Evolutionary conservation across 148 eudicot genomes (phyloP).

Genomic region (Vaccinium vitisidaea): DNA sequence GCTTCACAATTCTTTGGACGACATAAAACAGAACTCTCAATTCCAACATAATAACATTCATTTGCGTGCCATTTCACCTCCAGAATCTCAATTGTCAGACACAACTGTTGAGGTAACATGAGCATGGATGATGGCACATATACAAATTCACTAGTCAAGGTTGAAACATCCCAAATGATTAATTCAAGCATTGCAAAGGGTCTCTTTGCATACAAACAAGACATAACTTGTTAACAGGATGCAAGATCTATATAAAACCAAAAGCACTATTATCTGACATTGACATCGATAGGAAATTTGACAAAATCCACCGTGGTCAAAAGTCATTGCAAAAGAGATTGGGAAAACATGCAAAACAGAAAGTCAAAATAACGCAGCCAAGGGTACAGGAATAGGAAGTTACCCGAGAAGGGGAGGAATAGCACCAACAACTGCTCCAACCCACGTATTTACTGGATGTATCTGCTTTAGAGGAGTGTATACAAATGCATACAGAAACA

Average conservation of each 20-base stretch:
- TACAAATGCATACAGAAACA: slow-evolving; percentile 78
- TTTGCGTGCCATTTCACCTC: background rate
- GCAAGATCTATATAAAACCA: background rate
- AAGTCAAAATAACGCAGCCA: background rate
- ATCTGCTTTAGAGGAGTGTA: slow-evolving; percentile 97
- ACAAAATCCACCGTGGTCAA: background rate
- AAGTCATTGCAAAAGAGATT: background rate
- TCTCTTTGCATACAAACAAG: background rate
- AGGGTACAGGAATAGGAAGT: slow-evolving; percentile 14
- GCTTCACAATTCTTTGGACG: background rate
- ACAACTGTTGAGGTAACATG: background rate
- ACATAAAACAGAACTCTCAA: background rate
- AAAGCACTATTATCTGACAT: background rate
- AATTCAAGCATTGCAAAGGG: background rate
- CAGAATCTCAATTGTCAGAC: background rate
- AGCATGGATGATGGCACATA: background rate
- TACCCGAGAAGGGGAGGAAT: slow-evolving; percentile 99
- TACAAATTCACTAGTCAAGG: background rate
- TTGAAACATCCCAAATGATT: background rate
- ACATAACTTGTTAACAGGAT: background rate
- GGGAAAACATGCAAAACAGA: background rate
- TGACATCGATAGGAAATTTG: background rate
- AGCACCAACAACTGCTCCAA: slow-evolving; percentile 98
- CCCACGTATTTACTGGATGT: slow-evolving; percentile 97
- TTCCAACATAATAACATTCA: background rate